Evolutionary conservation across 164 flowering plant species (phyloP), one percentile per base, ranked within the genome.

Genomic region (Houttuynia cordata): DNA sequence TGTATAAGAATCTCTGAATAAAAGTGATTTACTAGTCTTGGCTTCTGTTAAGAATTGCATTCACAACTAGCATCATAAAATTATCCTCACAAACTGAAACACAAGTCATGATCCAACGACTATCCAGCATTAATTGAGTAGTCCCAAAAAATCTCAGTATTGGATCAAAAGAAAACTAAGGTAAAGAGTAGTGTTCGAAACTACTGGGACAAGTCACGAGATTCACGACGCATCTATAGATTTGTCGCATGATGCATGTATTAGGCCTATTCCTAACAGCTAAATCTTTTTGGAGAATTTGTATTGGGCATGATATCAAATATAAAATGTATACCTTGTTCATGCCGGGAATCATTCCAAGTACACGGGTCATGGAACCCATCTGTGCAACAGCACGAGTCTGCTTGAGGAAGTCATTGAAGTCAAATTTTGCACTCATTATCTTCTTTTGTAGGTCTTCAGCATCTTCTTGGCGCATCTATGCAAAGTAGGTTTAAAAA

Each of bases 291-390:
- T 8, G 14, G 13, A 45, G 14, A 12, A 8, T 45, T 4, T 7
- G 49, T 17, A 8, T 12, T 14, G 8, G 2, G 2, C 17, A 3
- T 45, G 14, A 0, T 45, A 10, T 17, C 49, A 45, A 12, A 45
- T 8, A 45, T 45, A 45, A 7, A 17, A 12, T 8, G 49, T 45
- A 60, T 80, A 91, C 98, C 96, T 87, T 92, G 37, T 79, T 85
- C 98, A 93, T 93, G 64, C 98, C 98, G 17, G 98, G 98, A 62
- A 93, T 89, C 98, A 93, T 93, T 64, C 98, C 98, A 74, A 89
- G 62, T 59, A 93, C 91, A 68, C 92, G 91, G 57, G 80, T 78
- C 91, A 93, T 78, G 55, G 98, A 86, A 71, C 97, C 98, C 98
- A 93, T 93, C 24, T 61, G 81, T 66, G 98, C 98, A 73, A 93